These are phyloP conservation scores for Coniferiporia sulphurascens DNA, from an alignment of 1,284 basidiomycete genomes.

Conservation along the genomic window DNA sequence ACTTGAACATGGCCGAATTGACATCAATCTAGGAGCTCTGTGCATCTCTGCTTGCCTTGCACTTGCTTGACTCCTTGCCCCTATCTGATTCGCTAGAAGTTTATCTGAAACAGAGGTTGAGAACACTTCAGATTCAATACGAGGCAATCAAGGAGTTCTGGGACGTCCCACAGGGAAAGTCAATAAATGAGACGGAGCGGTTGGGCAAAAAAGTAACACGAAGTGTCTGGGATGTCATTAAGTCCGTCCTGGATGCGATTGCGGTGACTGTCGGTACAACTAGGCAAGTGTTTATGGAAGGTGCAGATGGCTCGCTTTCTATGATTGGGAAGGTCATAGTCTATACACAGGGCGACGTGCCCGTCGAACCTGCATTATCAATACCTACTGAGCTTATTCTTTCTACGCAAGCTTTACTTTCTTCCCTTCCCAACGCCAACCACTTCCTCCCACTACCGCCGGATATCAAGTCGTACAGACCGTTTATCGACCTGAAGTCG, in stretches of 20 bases:
- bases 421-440: constrained; percentile 64
- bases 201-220: background rate
- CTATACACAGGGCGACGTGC: constrained; percentile 50
- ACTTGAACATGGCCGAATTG: constrained; percentile 17
- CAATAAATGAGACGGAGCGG: constrained; percentile 9
- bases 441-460: constrained; percentile 63
- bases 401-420: constrained; percentile 57
- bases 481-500: constrained; percentile 64
- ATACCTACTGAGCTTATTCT: constrained; percentile 54
- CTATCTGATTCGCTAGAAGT: constrained; percentile 65
- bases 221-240: constrained; percentile 44
- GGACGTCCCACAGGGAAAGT: constrained; percentile 12
- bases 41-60: constrained; percentile 72
- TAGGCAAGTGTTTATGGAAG: constrained; percentile 46
- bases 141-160: constrained; percentile 28
- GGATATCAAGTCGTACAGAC: constrained; percentile 61
- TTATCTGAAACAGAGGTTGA: constrained; percentile 68
- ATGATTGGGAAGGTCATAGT: constrained; percentile 51
- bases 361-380: constrained; percentile 21
- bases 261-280: constrained; percentile 50
- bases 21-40: constrained; percentile 52
- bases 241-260: constrained; percentile 49
- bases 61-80: constrained; percentile 79
- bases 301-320: constrained; percentile 30
- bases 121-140: constrained; percentile 52